Base-by-base conservation (phyloP, 371 early-diverging fungal species). In the Mucor sp. region DNA sequence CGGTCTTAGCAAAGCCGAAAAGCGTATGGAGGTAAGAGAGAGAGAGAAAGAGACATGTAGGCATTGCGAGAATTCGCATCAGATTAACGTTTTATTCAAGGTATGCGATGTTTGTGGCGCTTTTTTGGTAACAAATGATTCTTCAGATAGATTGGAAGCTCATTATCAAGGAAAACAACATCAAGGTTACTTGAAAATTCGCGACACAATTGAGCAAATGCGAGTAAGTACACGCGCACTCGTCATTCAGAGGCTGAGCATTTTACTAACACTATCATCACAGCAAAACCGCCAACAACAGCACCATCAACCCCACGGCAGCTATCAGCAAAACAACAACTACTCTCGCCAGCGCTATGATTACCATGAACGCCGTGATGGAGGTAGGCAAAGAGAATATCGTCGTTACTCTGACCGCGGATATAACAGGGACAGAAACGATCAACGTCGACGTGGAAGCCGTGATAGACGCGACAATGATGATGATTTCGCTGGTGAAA, bases 91-190 rank as follows among this genome's bases (percentile, higher is more conserved):
- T 57, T 5, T 3, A 30, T 58, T 66, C 33, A 59, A 92, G 68
- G 94, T 95, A 48, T 96, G 96, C 76, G 89, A 91, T 67, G 92
- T 95, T 25, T 96, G 96, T 78, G 95, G 94, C 43, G 94, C 95
- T 15, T 90, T 95, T 67, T 81, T 96, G 66, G 95, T 94, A 58
- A 91, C 92, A 59, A 90, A 93, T 72, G 94, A 94, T 65, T 89
- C 91, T 37, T 85, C 91, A 32, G 89, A 92, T 71, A 83, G 95
- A 32, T 77, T 94, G 71, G 95, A 94, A 64, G 94, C 95, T 27
- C 96, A 96, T 75, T 83, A 92, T 61, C 85, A 88, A 64, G 96
- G 96, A 65, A 94, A 94, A 77, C 95, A 95, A 75, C 95, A 96
- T 75, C 90, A 89, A 58, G 96, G 96, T 1, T 96, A 91, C 77